A percentile compares a stretch with the other conserved stretches of the same genome.
Evolutionary conservation across 2,329 filamentous ascomycete genomes (phyloP).

Genomic region (Claviceps sorghi): DNA sequence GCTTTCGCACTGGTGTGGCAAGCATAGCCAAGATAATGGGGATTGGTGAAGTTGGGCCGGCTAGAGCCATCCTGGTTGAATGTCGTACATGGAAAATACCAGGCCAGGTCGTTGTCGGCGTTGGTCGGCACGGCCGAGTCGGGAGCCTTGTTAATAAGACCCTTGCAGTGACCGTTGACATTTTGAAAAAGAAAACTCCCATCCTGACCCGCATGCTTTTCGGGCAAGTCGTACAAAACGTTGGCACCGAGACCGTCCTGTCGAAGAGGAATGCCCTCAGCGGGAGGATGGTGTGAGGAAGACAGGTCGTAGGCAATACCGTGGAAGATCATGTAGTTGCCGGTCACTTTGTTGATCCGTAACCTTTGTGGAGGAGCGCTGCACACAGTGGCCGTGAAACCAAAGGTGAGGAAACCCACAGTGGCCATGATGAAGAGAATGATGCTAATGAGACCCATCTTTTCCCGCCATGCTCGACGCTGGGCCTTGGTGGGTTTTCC

Average conservation of each 20-base stretch:
- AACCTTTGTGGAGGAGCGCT: slow-evolving; percentile 56
- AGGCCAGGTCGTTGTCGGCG: slow-evolving; percentile 57
- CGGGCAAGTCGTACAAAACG: slow-evolving; percentile 71
- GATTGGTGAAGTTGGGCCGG: slow-evolving; percentile 55
- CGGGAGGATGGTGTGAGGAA: slow-evolving; percentile 61
- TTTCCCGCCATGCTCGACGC: slow-evolving; percentile 89
- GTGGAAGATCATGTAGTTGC: slow-evolving; percentile 91
- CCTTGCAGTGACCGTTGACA: slow-evolving; percentile 94
- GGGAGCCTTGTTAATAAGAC: slow-evolving; percentile 57
- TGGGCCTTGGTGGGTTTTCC: slow-evolving; percentile 76
- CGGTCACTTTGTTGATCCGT: slow-evolving; percentile 65
- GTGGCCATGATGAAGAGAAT: slow-evolving; percentile 76
- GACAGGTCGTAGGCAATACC: slow-evolving; percentile 78
- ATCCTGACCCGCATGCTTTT: slow-evolving; percentile 75
- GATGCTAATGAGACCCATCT: slow-evolving; percentile 91
- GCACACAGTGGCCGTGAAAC: slow-evolving; percentile 84
- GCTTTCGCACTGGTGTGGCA: slow-evolving; percentile 67
- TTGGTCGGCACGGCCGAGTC: slow-evolving; percentile 71
- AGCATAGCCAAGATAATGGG: slow-evolving; percentile 69
- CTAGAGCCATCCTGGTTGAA: slow-evolving; percentile 91
- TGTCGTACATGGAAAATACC: slow-evolving; percentile 89
- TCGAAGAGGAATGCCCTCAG: slow-evolving; percentile 54
- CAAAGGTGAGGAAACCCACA: slow-evolving; percentile 92
- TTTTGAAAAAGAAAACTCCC: slow-evolving; percentile 97
- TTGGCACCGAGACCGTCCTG: slow-evolving; percentile 45